Evolutionary conservation across 441 rosid genomes (phyloP), one percentile per base, ranked within the genome.

Genomic region (Hypseocharis bilobata): DNA sequence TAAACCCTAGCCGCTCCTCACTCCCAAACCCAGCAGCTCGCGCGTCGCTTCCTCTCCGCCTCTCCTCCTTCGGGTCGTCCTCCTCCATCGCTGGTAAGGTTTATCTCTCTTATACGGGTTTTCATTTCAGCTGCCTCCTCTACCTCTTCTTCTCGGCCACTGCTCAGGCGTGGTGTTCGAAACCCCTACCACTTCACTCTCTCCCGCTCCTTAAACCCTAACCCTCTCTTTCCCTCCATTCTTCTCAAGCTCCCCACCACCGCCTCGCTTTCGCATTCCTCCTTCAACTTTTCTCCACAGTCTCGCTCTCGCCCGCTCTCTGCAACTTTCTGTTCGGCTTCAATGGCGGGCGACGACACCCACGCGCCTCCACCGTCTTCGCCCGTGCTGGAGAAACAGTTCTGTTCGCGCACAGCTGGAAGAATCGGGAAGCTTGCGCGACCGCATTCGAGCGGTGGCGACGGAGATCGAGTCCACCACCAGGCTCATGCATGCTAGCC

Each of bases 401-500:
- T 92, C 80, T 83, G 86, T 92, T 70, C 89, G 94, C 14, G 70
- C 54, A 51, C 87, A 85, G 67, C 82, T 92, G 44, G 89, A 92
- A 52, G 94, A 83, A 7, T 86, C 91, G 3, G 91, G 85, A 51
- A 80, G 72, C 78, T 77, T 88, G 74, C 78, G 95, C 4, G 92
- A 90, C 71, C 83, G 81, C 68, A 87, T 92, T 62, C 86, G 92
- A 44, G 72, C 80, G 36, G 86, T 87, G n/a, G 97, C 80, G n/a
- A 57, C 67, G 71, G 92, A 88, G 73, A 90, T 88, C 42, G 98
- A 90, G 77, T 86, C 96, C 54, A 74, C 80, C n/a, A 70, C 85
- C 7, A 79, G 96, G 68, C 76, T 87, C 49, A 81, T 92, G 79
- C 84, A 85, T 61, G 86, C 92, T 71, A 71, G 77, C 51, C 84